Conservation (phyloP, 2,329 filamentous ascomycete species). For the Chalara sp. region DNA sequence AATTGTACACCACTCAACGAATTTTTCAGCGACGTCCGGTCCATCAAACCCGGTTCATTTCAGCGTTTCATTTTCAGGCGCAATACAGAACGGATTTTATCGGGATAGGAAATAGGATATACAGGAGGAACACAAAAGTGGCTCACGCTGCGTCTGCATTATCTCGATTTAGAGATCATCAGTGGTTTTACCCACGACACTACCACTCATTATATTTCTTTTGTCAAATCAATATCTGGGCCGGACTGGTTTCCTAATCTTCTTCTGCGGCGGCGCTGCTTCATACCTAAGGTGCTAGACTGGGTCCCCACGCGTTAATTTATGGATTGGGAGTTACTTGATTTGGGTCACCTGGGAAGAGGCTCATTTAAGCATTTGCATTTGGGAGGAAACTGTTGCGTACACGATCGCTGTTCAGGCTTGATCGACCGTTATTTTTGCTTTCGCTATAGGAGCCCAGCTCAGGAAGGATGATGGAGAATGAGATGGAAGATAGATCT, state of each 20-base stretch:
- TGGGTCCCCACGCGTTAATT: too few species aligned
- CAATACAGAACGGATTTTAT: conserved; percentile 1
- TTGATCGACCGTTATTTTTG: too few species aligned
- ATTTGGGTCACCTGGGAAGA: too few species aligned
- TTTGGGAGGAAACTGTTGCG: too few species aligned
- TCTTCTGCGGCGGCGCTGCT: conserved; percentile 3
- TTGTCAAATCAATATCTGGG: conserved; percentile 7
- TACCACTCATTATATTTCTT: conserved; percentile 16
- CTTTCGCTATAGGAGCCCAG: too few species aligned
- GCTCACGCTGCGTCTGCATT: conserved; percentile 25
- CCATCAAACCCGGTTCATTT: background rate
- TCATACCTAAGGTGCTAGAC: background rate
- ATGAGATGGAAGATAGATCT: too few species aligned
- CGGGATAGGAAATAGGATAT: conserved; percentile 12
- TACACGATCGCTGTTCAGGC: too few species aligned
- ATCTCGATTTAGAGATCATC: background rate
- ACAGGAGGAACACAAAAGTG: conserved; percentile 26
- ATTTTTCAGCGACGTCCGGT: conserved; percentile 7
- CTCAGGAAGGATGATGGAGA: too few species aligned
- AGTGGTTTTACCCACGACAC: conserved; percentile 1
- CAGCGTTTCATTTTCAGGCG: background rate
- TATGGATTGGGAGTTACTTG: too few species aligned
- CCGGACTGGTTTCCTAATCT: conserved; percentile 4
- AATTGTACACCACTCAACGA: conserved; percentile 14
- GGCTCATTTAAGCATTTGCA: too few species aligned